Conservation (phyloP, 2,329 filamentous ascomycete genomes). For the Didymosphaeria variabile region DNA sequence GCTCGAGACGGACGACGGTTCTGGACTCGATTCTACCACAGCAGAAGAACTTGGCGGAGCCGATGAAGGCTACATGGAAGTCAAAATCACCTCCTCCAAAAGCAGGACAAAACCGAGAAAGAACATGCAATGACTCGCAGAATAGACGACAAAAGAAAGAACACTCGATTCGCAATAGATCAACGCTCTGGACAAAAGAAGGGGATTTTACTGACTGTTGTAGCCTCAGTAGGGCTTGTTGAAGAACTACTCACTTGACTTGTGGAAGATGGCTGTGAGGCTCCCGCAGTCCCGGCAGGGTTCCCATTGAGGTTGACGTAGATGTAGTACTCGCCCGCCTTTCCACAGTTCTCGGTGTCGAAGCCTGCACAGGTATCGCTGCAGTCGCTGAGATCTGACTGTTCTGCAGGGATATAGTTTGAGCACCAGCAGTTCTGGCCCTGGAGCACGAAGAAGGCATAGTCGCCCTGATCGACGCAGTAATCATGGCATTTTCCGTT, state of each 20-base stretch:
- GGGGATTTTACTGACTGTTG: constrained; percentile 41
- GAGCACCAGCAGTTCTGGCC: constrained; percentile 77
- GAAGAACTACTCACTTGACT: constrained; percentile 34
- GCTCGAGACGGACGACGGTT: constrained; percentile 36
- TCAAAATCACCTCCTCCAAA: constrained; percentile 35
- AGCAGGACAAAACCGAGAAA: constrained; percentile 14
- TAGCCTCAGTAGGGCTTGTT: constrained; percentile 13
- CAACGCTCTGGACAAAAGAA: constrained; percentile 30
- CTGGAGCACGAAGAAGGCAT: constrained; percentile 75
- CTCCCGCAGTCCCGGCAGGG: constrained; percentile 67
- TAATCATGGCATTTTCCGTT: constrained; percentile 72
- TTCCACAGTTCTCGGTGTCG: constrained; percentile 72
- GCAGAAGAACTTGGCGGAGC: constrained; percentile 41
- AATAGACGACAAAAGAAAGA: background rate
- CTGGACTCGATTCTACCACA: constrained; percentile 29
- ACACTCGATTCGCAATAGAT: constrained; percentile 18
- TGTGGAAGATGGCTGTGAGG: constrained; percentile 35
- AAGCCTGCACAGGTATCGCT: constrained; percentile 72
- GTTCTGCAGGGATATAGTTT: constrained; percentile 67
- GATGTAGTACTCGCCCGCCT: constrained; percentile 63
- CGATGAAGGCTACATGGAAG: constrained; percentile 44
- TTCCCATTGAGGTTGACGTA: constrained; percentile 65
- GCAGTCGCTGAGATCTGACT: constrained; percentile 60
- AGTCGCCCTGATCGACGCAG: constrained; percentile 61
- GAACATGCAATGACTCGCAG: background rate